Conservation (phyloP, 345 rosid species). For the Toxicodendron radicans region DNA sequence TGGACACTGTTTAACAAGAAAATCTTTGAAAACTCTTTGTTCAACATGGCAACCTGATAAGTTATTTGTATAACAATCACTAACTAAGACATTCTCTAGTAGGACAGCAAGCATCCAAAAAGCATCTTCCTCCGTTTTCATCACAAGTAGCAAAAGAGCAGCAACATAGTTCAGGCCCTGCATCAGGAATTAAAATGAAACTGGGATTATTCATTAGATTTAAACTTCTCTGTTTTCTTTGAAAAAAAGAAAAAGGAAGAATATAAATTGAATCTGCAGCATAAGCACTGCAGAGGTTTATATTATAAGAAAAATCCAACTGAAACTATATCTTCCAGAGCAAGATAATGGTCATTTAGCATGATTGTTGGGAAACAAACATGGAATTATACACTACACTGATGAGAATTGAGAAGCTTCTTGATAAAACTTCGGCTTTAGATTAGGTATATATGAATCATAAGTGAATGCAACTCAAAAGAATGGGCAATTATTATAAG, state of each 20-base stretch:
- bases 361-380: background rate
- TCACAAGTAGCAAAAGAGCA: slow-evolving; percentile 86
- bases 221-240: background rate
- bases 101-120: slow-evolving; percentile 99
- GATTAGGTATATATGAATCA: too few species aligned
- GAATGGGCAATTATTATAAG: too few species aligned
- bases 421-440: too few species aligned
- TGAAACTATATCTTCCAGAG: background rate
- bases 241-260: background rate
- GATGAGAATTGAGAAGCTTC: too few species aligned
- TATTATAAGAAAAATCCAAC: background rate
- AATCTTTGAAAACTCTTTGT: slow-evolving; percentile 94
- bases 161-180: slow-evolving; percentile 99
- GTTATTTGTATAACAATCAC: slow-evolving; percentile 91
- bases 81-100: slow-evolving; percentile 89
- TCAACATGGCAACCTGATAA: slow-evolving; percentile 98
- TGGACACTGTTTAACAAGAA: slow-evolving; percentile 83
- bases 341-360: background rate
- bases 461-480: too few species aligned
- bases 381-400: background rate
- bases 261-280: background rate
- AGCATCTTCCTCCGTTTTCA: slow-evolving; percentile 99
- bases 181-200: slow-evolving; percentile 10
- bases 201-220: background rate
- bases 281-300: background rate